Conservation (phyloP, 1,284 basidiomycete genomes). For the Melampsora americana region DNA sequence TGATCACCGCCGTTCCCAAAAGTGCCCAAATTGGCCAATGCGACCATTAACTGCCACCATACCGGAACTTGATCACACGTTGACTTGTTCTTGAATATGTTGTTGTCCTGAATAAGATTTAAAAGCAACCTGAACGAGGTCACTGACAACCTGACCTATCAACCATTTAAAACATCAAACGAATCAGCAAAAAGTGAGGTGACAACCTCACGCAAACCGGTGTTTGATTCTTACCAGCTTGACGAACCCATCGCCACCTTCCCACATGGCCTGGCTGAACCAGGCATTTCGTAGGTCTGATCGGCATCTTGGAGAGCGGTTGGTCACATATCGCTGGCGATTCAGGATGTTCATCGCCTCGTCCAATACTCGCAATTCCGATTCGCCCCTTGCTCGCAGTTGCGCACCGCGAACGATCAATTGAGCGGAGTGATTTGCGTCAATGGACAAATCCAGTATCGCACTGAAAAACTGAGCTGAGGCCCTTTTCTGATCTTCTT, state of each 20-base stretch:
- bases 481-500: too few species aligned
- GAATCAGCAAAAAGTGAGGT: not conserved
- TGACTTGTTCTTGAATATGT: not conserved
- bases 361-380: not conserved
- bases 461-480: too few species aligned
- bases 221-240: not conserved
- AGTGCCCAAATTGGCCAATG: not conserved
- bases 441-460: too few species aligned
- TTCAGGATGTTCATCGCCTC: not conserved
- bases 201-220: not conserved
- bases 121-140: not conserved
- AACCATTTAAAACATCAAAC: not conserved
- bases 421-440: too few species aligned
- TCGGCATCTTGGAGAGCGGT: not conserved
- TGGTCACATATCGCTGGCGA: not conserved
- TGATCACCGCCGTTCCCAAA: slow-evolving; percentile 1
- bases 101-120: not conserved
- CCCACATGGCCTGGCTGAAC: not conserved
- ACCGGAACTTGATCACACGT: not conserved
- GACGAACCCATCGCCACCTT: not conserved
- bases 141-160: not conserved
- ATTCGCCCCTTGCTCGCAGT: not conserved
- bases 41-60: not conserved
- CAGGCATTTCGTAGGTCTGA: not conserved
- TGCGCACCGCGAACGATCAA: too few species aligned